Evolutionary conservation across 1,284 basidiomycete species (phyloP), one percentile per base, ranked within the genome.

Genomic region (Thelephora terrestris): DNA sequence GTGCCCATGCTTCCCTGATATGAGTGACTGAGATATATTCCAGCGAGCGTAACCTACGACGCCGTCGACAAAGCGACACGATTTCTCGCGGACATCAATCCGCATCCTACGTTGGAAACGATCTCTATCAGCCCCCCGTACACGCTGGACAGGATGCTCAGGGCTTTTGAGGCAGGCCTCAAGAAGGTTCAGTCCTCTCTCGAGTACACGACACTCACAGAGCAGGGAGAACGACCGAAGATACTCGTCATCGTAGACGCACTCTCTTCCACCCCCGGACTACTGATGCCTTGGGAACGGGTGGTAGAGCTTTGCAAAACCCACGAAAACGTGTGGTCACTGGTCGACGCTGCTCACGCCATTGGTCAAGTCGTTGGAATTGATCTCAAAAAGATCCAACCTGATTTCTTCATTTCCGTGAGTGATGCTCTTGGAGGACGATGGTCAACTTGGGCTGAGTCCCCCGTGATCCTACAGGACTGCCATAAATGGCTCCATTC

Each of bases 341-440:
- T 93, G 16, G 64, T 96, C 14, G 92, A 96, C 57, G 92, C 74
- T 0, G 92, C 92, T 0, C 92, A 95, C 61, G 80, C 81, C 4
- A 80, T 93, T 42, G 90, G 90, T 0, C 62, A 64, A 47, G 61
- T 63, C 54, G 61, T 71, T 10, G 65, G 76, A 43, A 68, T 91
- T 47, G 74, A 91, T 59, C 56, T 91, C 42, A 70, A 69, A 7
- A 65, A 71, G 45, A 66, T 70, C 0, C 68, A 73, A 50, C 84
- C 85, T 7, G 90, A 93, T 64, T 91, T 91, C 61, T 91, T 81
- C 78, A 69, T 87, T 17, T 82, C 85, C 16, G 84, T 87, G 53
- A 38, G 76, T 67, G 18, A 6, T 42, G 6, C 21, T 12, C 12
- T 42, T n/a, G 9, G 6, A 6, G 10, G 9, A 12, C n/a, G n/a